Evolutionary conservation across 164 flowering plant species (phyloP).

Genomic region (Vitis vinifera): DNA sequence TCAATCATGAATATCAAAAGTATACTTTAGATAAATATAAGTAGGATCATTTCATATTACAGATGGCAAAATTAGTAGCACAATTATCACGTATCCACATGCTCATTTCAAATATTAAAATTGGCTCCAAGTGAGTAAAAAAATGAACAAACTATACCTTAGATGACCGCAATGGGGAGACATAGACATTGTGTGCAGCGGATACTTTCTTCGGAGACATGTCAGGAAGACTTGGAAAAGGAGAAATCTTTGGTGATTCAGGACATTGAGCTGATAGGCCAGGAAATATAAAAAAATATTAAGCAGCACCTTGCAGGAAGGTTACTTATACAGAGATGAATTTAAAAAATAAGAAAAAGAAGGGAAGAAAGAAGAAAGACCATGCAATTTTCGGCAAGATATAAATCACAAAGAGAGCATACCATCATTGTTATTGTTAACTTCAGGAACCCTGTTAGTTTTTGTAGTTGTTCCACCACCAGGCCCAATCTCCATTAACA

Average conservation of each 20-base stretch:
- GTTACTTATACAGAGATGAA: background rate
- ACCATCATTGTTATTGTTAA: slow-evolving; percentile 52
- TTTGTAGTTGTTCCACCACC: slow-evolving; percentile 50
- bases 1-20: too few relatives aligned
- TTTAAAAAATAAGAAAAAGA: background rate
- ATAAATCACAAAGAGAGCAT: slow-evolving; percentile 5
- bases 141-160: slow-evolving; percentile 51
- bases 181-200: slow-evolving; percentile 89
- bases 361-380: background rate
- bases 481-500: slow-evolving; percentile 78
- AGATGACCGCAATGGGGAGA: slow-evolving; percentile 90
- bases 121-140: background rate
- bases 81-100: too few relatives aligned
- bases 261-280: slow-evolving; percentile 65
- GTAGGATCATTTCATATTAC: too few relatives aligned
- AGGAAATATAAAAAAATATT: slow-evolving; percentile 9
- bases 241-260: slow-evolving; percentile 69
- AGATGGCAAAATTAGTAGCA: too few relatives aligned
- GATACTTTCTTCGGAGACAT: slow-evolving; percentile 99
- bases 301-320: background rate
- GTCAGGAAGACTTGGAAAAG: slow-evolving; percentile 92
- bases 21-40: too few relatives aligned
- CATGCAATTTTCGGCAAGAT: background rate
- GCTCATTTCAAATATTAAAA: too few relatives aligned
- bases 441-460: slow-evolving; percentile 47